A percentile compares a stretch with the other conserved stretches of the same genome.
These are phyloP conservation scores for Tolypocladium tropicale DNA, from an alignment of 2,329 filamentous ascomycete species.

Conservation along the genomic window DNA sequence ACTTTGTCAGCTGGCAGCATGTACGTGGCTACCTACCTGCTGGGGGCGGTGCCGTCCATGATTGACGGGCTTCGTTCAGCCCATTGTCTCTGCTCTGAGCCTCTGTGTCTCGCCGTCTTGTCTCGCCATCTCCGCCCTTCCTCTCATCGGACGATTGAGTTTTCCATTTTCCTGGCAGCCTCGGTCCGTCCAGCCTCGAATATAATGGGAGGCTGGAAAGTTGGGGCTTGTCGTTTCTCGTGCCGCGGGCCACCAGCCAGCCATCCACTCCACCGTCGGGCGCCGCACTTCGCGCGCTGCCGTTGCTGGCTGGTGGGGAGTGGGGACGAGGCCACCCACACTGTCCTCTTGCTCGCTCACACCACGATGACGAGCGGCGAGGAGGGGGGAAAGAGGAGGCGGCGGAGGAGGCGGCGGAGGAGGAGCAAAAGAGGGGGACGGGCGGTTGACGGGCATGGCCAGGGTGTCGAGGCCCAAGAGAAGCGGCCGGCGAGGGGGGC, in stretches of 20 bases:
- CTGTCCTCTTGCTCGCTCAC: neutral
- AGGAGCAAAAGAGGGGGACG: neutral
- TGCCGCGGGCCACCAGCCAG: neutral
- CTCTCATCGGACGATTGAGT: neutral
- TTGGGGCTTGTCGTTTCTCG: neutral
- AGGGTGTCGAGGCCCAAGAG: neutral
- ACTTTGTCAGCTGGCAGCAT: neutral
- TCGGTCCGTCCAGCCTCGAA: neutral
- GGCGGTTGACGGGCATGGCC: neutral
- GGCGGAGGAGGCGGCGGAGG: neutral
- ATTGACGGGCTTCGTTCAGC: neutral
- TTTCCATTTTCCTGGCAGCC: neutral
- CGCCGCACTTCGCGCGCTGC: neutral
- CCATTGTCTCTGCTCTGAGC: neutral
- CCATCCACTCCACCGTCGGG: constrained; percentile 1
- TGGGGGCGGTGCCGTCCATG: neutral
- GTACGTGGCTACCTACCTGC: neutral
- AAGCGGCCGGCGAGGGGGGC: neutral
- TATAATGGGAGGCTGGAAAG: neutral
- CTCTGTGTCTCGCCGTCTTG: neutral
- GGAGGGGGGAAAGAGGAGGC: neutral
- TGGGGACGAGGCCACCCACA: neutral
- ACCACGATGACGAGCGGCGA: neutral
- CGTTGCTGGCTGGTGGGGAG: neutral
- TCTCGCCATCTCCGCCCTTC: neutral